Conservation (phyloP, 2,329 filamentous ascomycete genomes). For the Oidium heveae region DNA sequence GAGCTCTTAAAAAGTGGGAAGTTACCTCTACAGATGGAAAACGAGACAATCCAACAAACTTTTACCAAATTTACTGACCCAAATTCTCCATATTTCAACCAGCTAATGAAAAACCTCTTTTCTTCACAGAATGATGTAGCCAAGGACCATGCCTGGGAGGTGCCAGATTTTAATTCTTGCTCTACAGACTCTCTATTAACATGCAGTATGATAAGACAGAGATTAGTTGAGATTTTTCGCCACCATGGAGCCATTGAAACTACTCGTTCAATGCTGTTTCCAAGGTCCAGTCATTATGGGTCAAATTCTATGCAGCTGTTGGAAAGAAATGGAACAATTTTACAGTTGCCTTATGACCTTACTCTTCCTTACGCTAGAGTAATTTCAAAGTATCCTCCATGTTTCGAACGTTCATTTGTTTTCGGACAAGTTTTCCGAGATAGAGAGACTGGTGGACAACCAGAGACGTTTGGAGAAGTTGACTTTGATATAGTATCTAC, state of each 20-base stretch:
- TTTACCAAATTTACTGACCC: constrained; percentile 61
- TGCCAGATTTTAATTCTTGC: constrained; percentile 29
- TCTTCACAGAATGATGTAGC: constrained; percentile 44
- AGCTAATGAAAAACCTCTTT: constrained; percentile 72
- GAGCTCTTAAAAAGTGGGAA: constrained; percentile 70
- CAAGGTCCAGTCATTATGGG: constrained; percentile 54
- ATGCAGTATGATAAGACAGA: constrained; percentile 48
- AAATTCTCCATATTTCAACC: constrained; percentile 66
- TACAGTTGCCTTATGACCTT: constrained; percentile 86
- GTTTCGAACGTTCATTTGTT: constrained; percentile 52
- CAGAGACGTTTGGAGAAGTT: constrained; percentile 61
- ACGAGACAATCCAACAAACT: constrained; percentile 66
- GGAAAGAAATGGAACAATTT: constrained; percentile 59
- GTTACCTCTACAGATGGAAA: constrained; percentile 75
- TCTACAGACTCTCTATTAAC: constrained; percentile 35
- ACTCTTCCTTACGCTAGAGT: constrained; percentile 71
- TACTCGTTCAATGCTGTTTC: constrained; percentile 51
- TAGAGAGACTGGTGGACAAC: constrained; percentile 52
- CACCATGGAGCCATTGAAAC: constrained; percentile 73
- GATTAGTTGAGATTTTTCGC: constrained; percentile 54
- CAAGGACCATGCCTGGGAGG: constrained; percentile 60
- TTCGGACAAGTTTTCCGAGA: constrained; percentile 80
- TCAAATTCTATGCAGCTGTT: constrained; percentile 54
- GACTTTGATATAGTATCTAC: constrained; percentile 91
- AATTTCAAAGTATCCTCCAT: constrained; percentile 46